Base-by-base conservation (phyloP, 345 rosid species). In the Mercurialis annua region DNA sequence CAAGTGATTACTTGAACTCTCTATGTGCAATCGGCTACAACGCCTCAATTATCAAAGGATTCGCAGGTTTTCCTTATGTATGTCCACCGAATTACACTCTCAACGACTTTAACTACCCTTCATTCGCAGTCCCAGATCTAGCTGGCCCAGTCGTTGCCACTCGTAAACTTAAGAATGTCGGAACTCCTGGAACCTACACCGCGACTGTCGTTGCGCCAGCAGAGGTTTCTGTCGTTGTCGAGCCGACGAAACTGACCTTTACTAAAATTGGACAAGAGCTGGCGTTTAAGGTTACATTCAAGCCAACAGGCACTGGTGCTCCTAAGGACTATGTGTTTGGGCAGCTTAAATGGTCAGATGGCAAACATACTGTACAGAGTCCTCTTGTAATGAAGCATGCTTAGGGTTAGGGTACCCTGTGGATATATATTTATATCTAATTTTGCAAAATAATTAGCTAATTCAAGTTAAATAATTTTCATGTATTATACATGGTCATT, bases 21-120 rank as follows among this genome's bases (percentile, higher is more conserved):
- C 53, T 77, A 4, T 77, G 73, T 29, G 54, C 75, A 30, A 16
- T 46, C 20, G 68, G 66, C 48, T 63, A 68, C 46, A 59, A 68
- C 51, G 2, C 16, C 14, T 31, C 30, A 7, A 6, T 67, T 0
- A 66, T 80, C 14, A 10, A 23, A 47, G 18, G 36, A 21, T 10
- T 60, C 57, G 15, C 26, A 15, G 42, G 17, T n/a, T 53, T 43
- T 0, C 12, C 75, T 33, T 62, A 54, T 0, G 59, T 2, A 53
- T 78, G 87, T 51, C 72, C 80, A 0, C 64, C 68, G 0, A 66
- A 12, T 16, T 71, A 74, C 17, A 68, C 73, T 0, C 46, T 80
- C n/a, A 63, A 66, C 3, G 81, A 81, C 34, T 59, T 87, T 20
- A 84, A 87, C 64, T 72, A 80, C 46, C 89, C 89, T 33, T 80